A percentile compares a stretch with the other conserved stretches of the same genome.
phyloP scores from a whole-genome alignment of 2,329 filamentous ascomycete species.

The Diplodia corticola region DNA sequence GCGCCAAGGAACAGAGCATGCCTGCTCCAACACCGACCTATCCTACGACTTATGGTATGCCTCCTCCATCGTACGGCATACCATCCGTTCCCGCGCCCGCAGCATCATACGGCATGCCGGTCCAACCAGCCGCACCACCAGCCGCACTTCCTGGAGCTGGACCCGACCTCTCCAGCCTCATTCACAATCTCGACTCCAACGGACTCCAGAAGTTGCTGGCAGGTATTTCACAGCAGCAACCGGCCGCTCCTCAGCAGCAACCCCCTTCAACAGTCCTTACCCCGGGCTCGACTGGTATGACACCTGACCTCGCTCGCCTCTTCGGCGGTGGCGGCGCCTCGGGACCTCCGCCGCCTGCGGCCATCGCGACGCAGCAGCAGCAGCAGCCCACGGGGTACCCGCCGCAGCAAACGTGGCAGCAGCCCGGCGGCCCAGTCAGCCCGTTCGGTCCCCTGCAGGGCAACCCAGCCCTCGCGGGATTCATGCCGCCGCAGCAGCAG shows the following conservation, averaged over 20 bases:
- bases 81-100: constrained; percentile 29
- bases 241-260: constrained; percentile 36
- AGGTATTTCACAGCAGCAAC: constrained; percentile 44
- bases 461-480: constrained; percentile 35
- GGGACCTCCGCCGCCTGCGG: constrained; percentile 29
- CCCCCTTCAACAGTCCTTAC: neutral
- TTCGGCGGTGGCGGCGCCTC: constrained; percentile 35
- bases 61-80: constrained; percentile 30
- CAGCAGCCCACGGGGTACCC: constrained; percentile 28
- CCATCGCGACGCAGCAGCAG: constrained; percentile 28
- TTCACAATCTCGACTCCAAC: constrained; percentile 67
- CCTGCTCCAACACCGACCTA: constrained; percentile 33
- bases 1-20: constrained; percentile 58
- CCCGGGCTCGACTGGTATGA: constrained; percentile 28
- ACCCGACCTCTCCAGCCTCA: constrained; percentile 62
- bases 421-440: constrained; percentile 32
- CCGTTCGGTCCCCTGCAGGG: constrained; percentile 30
- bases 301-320: constrained; percentile 41
- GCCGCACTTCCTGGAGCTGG: constrained; percentile 26
- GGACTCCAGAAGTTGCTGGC: constrained; percentile 70
- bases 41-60: constrained; percentile 36
- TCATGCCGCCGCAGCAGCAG: constrained; percentile 27
- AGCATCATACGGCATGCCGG: constrained; percentile 36
- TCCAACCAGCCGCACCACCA: constrained; percentile 32
- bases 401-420: constrained; percentile 34